These are phyloP conservation scores for Polygonum maritimum DNA, from an alignment of 148 eudicot species.

Conservation along the genomic window DNA sequence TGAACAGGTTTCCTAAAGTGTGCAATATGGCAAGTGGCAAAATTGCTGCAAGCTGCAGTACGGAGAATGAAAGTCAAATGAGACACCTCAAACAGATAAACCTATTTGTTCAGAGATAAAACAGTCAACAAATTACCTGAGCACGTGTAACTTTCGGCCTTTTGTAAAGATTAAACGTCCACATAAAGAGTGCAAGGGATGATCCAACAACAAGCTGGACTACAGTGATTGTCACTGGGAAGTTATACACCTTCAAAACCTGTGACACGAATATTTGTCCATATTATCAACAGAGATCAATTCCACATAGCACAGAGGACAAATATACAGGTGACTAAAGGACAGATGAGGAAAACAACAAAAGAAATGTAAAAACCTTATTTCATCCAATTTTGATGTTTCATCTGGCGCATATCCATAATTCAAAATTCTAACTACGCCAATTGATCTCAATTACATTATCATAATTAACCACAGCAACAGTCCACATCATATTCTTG, in stretches of 20 bases:
- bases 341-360: neutral
- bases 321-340: neutral
- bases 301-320: neutral
- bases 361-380: neutral
- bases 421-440: neutral
- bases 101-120: neutral
- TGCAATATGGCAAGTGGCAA: conserved; percentile 81
- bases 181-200: conserved; percentile 63
- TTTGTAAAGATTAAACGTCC: conserved; percentile 67
- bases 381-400: neutral
- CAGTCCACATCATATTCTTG: neutral
- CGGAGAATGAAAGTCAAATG: conserved; percentile 5
- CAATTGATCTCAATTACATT: neutral
- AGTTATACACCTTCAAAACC: conserved; percentile 78
- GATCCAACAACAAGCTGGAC: conserved; percentile 82
- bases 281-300: neutral
- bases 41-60: conserved; percentile 64
- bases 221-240: conserved; percentile 62
- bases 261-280: conserved; percentile 16
- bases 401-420: neutral
- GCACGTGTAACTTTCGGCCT: conserved; percentile 65
- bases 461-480: neutral
- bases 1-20: conserved; percentile 80
- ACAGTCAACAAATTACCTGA: conserved; percentile 40
- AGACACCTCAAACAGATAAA: conserved; percentile 1